Conservation (phyloP, 441 rosid genomes). For the Rhodomyrtus psidioides region DNA sequence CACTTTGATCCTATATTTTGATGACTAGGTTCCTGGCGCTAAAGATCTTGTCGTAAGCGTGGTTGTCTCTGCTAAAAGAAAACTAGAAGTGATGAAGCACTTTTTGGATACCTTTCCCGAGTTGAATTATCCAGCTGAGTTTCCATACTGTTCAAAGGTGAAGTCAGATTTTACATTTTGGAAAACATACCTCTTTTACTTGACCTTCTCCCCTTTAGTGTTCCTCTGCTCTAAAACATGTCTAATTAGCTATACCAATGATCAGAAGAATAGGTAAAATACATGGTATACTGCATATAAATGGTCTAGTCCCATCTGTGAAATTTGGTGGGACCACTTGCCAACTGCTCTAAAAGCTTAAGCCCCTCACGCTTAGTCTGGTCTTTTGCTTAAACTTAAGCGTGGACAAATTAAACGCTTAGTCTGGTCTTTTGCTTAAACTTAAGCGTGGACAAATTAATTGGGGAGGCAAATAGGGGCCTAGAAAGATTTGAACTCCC, state of each 20-base stretch:
- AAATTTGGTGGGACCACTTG: no score
- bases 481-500: no score
- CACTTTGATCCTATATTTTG: not conserved
- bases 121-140: slow-evolving; percentile 43
- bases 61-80: slow-evolving; percentile 40
- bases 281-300: not conserved
- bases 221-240: not conserved
- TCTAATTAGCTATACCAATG: not conserved
- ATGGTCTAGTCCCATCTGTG: not conserved
- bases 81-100: slow-evolving; percentile 35
- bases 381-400: no score
- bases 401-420: no score
- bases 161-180: slow-evolving; percentile 7
- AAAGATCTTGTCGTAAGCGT: slow-evolving; percentile 57
- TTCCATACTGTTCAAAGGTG: slow-evolving; percentile 70
- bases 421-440: no score
- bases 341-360: no score
- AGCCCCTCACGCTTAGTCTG: no score
- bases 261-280: not conserved
- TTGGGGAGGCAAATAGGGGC: no score
- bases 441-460: no score
- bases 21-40: slow-evolving; percentile 44
- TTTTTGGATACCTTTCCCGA: slow-evolving; percentile 28
- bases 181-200: not conserved
- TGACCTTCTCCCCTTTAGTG: not conserved